phyloP scores from a whole-genome alignment of 2,329 filamentous ascomycete genomes.

The Neobulgaria alba region DNA sequence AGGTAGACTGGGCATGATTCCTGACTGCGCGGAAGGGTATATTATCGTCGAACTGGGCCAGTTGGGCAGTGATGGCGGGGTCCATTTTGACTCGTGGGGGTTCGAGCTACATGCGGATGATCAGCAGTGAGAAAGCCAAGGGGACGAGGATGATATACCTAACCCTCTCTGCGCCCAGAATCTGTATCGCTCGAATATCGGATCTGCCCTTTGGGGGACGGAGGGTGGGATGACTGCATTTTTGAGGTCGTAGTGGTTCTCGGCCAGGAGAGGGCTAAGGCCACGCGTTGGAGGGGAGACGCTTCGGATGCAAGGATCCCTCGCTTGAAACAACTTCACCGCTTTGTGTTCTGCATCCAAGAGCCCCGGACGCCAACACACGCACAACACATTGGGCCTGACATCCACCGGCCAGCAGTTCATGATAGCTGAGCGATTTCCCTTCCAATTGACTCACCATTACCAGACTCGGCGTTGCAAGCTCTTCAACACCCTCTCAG shows the following conservation, averaged over 20 bases:
- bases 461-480: not conserved
- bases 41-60: slow-evolving; percentile 48
- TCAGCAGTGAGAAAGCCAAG: not conserved
- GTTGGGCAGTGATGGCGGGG: slow-evolving; percentile 41
- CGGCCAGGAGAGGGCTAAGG: not conserved
- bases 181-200: not conserved
- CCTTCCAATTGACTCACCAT: not conserved
- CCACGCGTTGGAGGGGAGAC: not conserved
- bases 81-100: slow-evolving; percentile 27
- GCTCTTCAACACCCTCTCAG: not conserved
- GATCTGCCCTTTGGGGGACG: not conserved
- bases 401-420: not conserved
- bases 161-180: not conserved
- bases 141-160: not conserved
- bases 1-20: slow-evolving; percentile 76
- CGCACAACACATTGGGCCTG: not conserved
- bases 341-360: not conserved
- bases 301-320: not conserved
- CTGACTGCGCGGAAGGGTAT: slow-evolving; percentile 70
- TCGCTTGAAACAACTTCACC: not conserved
- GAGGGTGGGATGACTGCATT: not conserved
- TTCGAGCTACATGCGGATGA: not conserved
- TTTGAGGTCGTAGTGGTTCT: not conserved
- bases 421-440: not conserved
- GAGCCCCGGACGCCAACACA: not conserved